Base-by-base conservation (phyloP, 106 monocot genomes). In the Platanthera guangdongensis region DNA sequence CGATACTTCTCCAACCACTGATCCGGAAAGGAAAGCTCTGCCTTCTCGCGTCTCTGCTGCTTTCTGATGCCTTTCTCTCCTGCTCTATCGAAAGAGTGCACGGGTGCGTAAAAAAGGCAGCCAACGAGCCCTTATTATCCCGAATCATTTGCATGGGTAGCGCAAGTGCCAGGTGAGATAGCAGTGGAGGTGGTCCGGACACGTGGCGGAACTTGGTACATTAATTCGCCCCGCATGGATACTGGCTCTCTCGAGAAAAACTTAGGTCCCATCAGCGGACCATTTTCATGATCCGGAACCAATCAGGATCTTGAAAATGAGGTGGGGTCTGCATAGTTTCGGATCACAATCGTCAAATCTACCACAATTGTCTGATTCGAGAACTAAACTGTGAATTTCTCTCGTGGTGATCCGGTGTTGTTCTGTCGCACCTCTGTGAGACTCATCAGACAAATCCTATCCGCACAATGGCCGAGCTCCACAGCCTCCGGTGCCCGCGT, bases 101-200 rank as follows among this genome's bases (percentile, higher is more conserved):
- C 25, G 25, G 25, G 25, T 25, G 25, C 0, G 25, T 71, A 49
- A 21, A 46, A 46, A 11, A 9, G 77, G 7, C 52, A 21, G 46
- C 21, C 9, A 10, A 52, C 9, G 51, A 55, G 74, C 74, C 78
- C 82, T 84, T 25, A 71, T 84, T 25, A 71, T 16, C 63, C 76
- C 55, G 83, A 78, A 82, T 85, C 81, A 81, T 72, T 83, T 87
- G 39, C 80, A 46, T 19, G 75, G 74, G 74, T 19, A 51, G 14
- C 6, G 57, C 5, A 53, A 71, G 39, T 2, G 84, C 88, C 93
- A 90, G 86, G 83, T 90, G 1, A 88, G 93, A 88, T 12, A 63
- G 39, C 45, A 18, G 79, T 83, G 78, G 78, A 57, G 79, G 47
- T 45, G 30, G 22, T 4, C 9, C 0, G 0, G 48, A 81, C 85